Conservation (phyloP, 1,284 basidiomycete species). For the Marasmius tenuissimus region DNA sequence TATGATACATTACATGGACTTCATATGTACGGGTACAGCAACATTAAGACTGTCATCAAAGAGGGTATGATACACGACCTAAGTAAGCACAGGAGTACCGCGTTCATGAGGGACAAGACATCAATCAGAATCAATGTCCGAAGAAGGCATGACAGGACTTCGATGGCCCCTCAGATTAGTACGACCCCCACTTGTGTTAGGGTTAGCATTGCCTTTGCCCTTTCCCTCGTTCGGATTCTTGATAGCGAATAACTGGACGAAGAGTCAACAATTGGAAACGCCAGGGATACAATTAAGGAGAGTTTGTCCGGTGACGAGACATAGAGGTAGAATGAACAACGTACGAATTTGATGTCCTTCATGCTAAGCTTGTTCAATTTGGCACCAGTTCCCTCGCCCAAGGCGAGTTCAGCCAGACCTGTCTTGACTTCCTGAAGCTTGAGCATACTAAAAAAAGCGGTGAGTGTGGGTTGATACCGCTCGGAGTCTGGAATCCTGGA, state of each 20-base stretch:
- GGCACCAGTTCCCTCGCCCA: slow-evolving; percentile 61
- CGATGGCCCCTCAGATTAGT: neutral
- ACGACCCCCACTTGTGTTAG: neutral
- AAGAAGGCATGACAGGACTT: neutral
- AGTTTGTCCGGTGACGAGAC: neutral
- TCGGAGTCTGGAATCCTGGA: slow-evolving; percentile 4
- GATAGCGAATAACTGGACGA: neutral
- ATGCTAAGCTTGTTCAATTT: slow-evolving; percentile 64
- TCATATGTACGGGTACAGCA: no score
- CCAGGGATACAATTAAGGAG: neutral
- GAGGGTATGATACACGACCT: no score
- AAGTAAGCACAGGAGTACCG: no score
- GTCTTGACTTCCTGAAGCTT: slow-evolving; percentile 64
- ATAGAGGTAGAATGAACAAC: slow-evolving; percentile 9
- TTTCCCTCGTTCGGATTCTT: neutral
- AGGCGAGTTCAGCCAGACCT: slow-evolving; percentile 62
- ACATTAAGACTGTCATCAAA: no score
- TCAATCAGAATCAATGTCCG: no score
- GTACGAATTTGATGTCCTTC: slow-evolving; percentile 54
- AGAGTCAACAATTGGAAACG: neutral
- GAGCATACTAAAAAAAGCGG: slow-evolving; percentile 47
- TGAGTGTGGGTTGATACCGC: neutral
- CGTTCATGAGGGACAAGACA: no score
- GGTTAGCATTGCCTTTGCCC: neutral
- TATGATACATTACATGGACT: no score